Percentiles rank a stretch among this genome's conserved stretches.
Conservation (phyloP, 73 alveolate species). For the Uronychia binucleata region DNA sequence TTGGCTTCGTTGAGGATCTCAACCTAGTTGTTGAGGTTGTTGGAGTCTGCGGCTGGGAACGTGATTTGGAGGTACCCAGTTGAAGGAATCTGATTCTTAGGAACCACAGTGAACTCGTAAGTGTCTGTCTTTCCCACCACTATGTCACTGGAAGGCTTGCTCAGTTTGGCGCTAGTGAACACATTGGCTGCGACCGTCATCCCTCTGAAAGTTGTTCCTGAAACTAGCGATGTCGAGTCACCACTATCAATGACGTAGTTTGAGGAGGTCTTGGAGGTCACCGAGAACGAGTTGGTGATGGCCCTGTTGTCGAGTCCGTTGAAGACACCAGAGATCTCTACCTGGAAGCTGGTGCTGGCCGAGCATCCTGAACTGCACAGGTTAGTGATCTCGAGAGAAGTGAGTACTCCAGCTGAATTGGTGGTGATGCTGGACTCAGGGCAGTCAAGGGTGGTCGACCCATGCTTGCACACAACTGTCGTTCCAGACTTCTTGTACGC, state of each 20-base stretch:
- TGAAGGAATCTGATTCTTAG: too few species aligned
- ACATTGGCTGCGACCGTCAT: neutral
- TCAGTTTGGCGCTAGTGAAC: too few species aligned
- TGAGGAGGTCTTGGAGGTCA: neutral
- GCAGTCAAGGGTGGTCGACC: neutral
- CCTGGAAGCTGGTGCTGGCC: neutral
- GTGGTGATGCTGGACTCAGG: neutral
- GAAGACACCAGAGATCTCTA: neutral
- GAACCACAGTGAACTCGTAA: too few species aligned
- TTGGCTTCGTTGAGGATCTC: too few species aligned
- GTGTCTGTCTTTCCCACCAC: too few species aligned
- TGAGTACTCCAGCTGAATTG: neutral
- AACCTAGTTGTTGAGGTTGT: too few species aligned
- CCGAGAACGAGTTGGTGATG: neutral
- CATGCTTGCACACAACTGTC: neutral
- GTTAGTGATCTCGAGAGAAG: neutral
- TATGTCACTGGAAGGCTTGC: too few species aligned
- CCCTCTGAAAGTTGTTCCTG: neutral
- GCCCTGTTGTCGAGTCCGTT: neutral
- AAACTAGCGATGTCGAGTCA: too few species aligned
- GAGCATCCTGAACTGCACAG: neutral
- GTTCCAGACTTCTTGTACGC: neutral
- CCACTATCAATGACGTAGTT: neutral
- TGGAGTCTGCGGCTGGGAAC: too few species aligned
- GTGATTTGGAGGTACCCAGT: too few species aligned